Conservation (phyloP, 2,329 filamentous ascomycete species). For the Colletotrichum incanum region DNA sequence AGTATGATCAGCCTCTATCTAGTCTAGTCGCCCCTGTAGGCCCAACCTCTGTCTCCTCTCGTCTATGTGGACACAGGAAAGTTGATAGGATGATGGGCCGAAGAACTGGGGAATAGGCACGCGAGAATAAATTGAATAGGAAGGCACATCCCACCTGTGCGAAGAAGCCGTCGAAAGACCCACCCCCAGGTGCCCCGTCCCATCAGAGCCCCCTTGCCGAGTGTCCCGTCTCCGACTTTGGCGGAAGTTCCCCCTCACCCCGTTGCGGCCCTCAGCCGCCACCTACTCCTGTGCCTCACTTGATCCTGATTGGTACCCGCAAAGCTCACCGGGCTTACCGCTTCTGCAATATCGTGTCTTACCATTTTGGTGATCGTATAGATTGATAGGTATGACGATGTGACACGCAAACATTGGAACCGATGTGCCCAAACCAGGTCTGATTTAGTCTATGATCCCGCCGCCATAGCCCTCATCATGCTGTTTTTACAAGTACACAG, state of each 20-base stretch:
- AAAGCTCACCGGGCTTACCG: background rate
- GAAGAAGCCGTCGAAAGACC: no score
- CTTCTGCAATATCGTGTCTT: background rate
- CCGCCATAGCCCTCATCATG: conserved; percentile 43
- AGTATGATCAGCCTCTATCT: no score
- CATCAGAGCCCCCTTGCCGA: no score
- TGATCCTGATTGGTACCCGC: background rate
- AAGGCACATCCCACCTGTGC: no score
- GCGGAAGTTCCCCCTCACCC: background rate
- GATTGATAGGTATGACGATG: background rate
- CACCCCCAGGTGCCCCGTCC: no score
- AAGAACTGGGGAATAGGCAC: no score
- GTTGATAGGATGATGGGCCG: no score
- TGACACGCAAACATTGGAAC: background rate
- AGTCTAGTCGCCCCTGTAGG: no score
- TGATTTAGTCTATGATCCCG: conserved; percentile 46
- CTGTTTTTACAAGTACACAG: conserved; percentile 44
- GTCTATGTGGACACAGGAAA: no score
- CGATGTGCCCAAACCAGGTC: conserved; percentile 20
- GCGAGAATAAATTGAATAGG: no score
- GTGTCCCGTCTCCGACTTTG: background rate
- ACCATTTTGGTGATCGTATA: background rate
- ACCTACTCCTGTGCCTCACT: background rate
- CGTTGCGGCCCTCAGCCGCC: no score
- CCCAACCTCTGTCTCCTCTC: no score